A percentile compares a stretch with the other conserved stretches of the same genome.
Conservation (phyloP, 768 basidiomycete genomes). For the Porphyrellus cyaneotinctus region DNA sequence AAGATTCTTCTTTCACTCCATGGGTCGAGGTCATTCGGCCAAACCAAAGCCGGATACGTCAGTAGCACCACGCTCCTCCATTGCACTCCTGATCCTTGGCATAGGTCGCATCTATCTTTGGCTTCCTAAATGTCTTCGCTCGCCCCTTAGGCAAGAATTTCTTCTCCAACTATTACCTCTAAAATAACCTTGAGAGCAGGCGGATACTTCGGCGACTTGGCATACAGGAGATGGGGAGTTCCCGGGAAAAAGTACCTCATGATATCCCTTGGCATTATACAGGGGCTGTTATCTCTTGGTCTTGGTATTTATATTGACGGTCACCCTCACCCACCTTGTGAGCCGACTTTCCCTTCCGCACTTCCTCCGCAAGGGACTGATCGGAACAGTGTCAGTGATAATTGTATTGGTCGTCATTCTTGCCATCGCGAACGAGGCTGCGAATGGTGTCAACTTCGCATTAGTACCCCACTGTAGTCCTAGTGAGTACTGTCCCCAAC, state of each 20-base stretch:
- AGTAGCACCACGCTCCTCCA: background rate
- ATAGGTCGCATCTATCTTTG: background rate
- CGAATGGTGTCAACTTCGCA: background rate
- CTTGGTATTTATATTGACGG: constrained; percentile 41
- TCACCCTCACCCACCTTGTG: constrained; percentile 18
- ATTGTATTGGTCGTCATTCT: background rate
- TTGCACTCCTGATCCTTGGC: background rate
- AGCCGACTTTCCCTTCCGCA: background rate
- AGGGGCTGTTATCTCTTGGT: background rate
- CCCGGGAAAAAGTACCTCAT: constrained; percentile 2
- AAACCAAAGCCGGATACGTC: background rate
- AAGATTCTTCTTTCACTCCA: background rate
- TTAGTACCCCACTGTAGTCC: constrained; percentile 1
- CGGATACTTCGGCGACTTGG: constrained; percentile 1
- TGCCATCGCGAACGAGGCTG: background rate
- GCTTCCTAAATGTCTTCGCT: background rate
- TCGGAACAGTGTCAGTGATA: background rate
- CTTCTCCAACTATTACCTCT: background rate
- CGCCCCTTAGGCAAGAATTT: background rate
- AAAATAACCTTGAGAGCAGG: background rate
- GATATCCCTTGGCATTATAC: background rate
- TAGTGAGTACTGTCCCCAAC: background rate
- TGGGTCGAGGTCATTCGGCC: background rate
- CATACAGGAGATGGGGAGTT: background rate
- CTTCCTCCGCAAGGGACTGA: background rate